A percentile compares a stretch with the other conserved stretches of the same genome.
phyloP scores from a whole-genome alignment of 2,329 filamentous ascomycete genomes.

The Apiospora rasikravindrae region DNA sequence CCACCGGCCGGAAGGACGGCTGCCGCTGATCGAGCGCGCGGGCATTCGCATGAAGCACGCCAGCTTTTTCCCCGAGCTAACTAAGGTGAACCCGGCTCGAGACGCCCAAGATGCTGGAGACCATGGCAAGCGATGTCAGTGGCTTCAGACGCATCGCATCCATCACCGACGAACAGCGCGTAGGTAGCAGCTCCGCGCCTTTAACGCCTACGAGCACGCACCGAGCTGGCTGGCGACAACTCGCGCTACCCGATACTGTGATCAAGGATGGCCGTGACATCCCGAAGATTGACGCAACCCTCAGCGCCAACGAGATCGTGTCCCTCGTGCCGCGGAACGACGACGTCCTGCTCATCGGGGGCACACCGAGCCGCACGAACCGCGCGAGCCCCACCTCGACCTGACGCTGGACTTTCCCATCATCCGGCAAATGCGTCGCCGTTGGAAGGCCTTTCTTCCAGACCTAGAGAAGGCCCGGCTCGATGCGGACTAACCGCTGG shows the following conservation, averaged over 20 bases:
- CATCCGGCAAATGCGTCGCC: slow-evolving; percentile 47
- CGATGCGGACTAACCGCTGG: slow-evolving; percentile 47
- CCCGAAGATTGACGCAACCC: slow-evolving; percentile 45
- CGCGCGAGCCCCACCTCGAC: slow-evolving; percentile 42
- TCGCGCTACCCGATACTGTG: slow-evolving; percentile 48
- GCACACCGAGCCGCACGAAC: slow-evolving; percentile 43
- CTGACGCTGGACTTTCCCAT: slow-evolving; percentile 45
- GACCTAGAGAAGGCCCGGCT: slow-evolving; percentile 45
- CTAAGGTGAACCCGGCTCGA: slow-evolving; percentile 43
- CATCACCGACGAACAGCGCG: slow-evolving; percentile 41
- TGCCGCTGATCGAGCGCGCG: slow-evolving; percentile 29
- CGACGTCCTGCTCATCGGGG: slow-evolving; percentile 47
- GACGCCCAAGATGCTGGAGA: slow-evolving; percentile 45
- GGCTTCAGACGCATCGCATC: slow-evolving; percentile 40
- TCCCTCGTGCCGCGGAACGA: slow-evolving; percentile 52
- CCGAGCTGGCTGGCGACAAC: slow-evolving; percentile 42
- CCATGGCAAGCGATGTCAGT: slow-evolving; percentile 42
- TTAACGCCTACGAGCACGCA: slow-evolving; percentile 48
- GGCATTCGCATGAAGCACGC: slow-evolving; percentile 45
- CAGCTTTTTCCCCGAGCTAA: slow-evolving; percentile 42
- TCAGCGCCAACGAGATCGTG: slow-evolving; percentile 46
- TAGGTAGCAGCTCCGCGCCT: slow-evolving; percentile 39
- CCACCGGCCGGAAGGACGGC: slow-evolving; percentile 26
- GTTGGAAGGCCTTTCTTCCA: slow-evolving; percentile 49
- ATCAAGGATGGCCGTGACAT: slow-evolving; percentile 50